phyloP scores from a whole-genome alignment of 306 rosid genomes.

The Argentina anserina region DNA sequence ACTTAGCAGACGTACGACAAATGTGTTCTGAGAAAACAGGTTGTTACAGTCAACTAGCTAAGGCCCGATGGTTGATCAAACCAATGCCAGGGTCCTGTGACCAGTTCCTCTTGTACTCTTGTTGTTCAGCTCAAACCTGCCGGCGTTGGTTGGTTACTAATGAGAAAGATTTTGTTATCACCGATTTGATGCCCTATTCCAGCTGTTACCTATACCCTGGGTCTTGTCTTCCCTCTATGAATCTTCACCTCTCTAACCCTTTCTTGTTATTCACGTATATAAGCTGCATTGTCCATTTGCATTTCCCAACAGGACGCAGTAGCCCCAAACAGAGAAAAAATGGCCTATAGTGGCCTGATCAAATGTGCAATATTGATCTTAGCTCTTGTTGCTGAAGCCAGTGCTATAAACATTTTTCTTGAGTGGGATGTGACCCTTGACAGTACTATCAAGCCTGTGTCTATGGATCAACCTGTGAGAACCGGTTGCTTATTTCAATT shows the following conservation, averaged over 20 bases:
- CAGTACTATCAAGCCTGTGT: slow-evolving; percentile 30
- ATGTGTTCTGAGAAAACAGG: not conserved
- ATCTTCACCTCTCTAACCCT: slow-evolving; percentile 10
- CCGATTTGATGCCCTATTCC: slow-evolving; percentile 8
- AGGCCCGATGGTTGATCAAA: slow-evolving; percentile 16
- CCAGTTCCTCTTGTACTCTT: slow-evolving; percentile 1
- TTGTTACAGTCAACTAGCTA: not conserved
- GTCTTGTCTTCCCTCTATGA: slow-evolving; percentile 17
- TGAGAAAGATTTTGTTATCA: slow-evolving; percentile 6
- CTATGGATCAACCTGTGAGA: slow-evolving; percentile 44
- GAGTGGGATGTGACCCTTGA: slow-evolving; percentile 45
- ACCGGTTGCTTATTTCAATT: not conserved
- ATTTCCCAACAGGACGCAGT: not conserved
- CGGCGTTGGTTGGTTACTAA: slow-evolving; percentile 2
- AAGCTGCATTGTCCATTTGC: slow-evolving; percentile 2
- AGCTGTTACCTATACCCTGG: not conserved
- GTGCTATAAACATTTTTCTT: slow-evolving; percentile 40
- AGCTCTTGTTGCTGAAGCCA: slow-evolving; percentile 22
- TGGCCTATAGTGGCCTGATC: slow-evolving; percentile 26
- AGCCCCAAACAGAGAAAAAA: slow-evolving; percentile 1
- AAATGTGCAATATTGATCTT: slow-evolving; percentile 6
- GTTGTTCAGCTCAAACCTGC: not conserved
- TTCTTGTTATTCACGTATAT: slow-evolving; percentile 5
- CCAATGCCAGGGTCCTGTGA: slow-evolving; percentile 10
- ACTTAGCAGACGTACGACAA: slow-evolving; percentile 2